Base-by-base conservation (phyloP, 768 basidiomycete genomes). In the Coprinopsis sp. region DNA sequence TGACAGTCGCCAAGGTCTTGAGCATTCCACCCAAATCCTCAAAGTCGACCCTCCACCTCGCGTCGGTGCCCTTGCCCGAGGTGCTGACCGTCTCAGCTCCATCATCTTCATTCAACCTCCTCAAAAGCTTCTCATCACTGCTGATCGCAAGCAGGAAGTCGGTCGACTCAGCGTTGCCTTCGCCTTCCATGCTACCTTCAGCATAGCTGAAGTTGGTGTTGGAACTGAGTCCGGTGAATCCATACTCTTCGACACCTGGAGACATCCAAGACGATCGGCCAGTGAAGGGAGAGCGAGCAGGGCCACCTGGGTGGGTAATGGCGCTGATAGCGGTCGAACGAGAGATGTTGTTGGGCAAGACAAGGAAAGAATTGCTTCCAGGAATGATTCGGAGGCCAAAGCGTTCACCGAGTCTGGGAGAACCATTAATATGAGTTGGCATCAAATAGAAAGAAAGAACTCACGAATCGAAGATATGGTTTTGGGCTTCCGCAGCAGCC, bases 401-500 rank as follows among this genome's bases (percentile, higher is more conserved):
- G 0, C 85, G 81, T 59, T 91, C 88, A 33, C 88, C 88, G 27
- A 90, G 79, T 54, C 84, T 86, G 30, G 13, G 16, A 14, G 24
- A 3, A 27, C 25, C 14, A 22, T 24, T 11, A 27, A 28, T 24
- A 6, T 24, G 6, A n/a, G 13, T 3, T 28, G 13, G 38, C n/a
- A 16, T 16, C 13, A 14, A 29, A 46, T 36, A 23, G 16, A 3
- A 4, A 29, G 6, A 16, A 39, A 13, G 22, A n/a, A 31, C 56
- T 24, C 33, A 78, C 78, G 78, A 79, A 61, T 91, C 90, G 58
- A 89, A 91, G 52, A 91, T 88, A 56, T 92, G 91, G 64, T 93
- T 93, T 64, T 92, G 91, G 18, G 91, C 91, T 60, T 91, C 90
- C 0, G 88, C 87, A 1, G 91, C 91, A 59, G 92, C 90, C 18